Evolutionary conservation across 2,329 filamentous ascomycete genomes (phyloP), one percentile per base, ranked within the genome.

Genomic region (Fusarium ambrosium): DNA sequence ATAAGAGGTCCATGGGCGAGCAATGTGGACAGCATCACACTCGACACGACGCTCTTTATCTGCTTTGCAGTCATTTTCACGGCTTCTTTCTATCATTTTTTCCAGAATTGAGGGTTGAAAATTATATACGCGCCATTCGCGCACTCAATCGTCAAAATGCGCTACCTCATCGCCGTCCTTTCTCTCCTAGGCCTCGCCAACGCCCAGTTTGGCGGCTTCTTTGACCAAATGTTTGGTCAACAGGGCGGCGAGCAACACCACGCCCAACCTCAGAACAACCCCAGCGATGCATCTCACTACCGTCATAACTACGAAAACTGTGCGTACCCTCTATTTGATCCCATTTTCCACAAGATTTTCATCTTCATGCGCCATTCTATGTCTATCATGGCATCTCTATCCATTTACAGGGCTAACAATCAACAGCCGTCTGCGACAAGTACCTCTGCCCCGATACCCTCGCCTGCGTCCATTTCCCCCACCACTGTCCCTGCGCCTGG

Each of bases 381-480:
- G 34, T 11, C 45, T 34, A 63, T 63, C 61, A 63, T 55, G 61
- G 34, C 41, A 53, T 29, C 61, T 39, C 36, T 24, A 5, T 36
- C 8, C 2, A 10, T 22, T 8, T 10, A 11, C 24, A n/a, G 14
- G 4, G 43, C 75, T 78, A 53, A 78, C 43, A 51, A 48, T 6
- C 59, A 69, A 34, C 72, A 94, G 94, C 95, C n/a, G 89, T 91
- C 79, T 99, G 97, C 87, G 91, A 94, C 79, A 95, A 96, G 78
- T 99, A 98, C 82, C 92, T 99, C 65, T 99, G 97, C 82, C 95
- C 97, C 3, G 94, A 95, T 74, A 98, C 97, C 0, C 90, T 99
- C 70, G 94, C 95, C 39, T 99, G 97, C 86, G 97, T 99, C 8
- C 93, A 97, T 82, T 97, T 97, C 85, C 95, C 97, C 2, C 96